Conservation (phyloP, 2,329 filamentous ascomycete species). For the Cyphellophora europaea region DNA sequence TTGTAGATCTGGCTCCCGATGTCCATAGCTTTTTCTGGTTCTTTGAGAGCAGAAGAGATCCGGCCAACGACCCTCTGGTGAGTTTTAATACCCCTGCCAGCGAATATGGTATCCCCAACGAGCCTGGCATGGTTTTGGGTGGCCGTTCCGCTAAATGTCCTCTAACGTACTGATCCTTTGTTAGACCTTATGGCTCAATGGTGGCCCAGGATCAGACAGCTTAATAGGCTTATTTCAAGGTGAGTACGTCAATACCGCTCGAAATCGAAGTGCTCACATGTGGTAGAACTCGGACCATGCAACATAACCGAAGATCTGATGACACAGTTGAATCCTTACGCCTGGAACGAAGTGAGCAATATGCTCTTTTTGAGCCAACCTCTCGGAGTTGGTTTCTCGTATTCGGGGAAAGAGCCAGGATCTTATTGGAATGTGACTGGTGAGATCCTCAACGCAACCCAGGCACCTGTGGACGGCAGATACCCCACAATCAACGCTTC, state of each 20-base stretch:
- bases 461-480: slow-evolving; percentile 34
- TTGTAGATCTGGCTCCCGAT: slow-evolving; percentile 42
- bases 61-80: slow-evolving; percentile 31
- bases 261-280: slow-evolving; percentile 12
- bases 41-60: slow-evolving; percentile 46
- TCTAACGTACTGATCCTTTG: too few species aligned
- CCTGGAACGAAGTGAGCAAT: slow-evolving; percentile 51
- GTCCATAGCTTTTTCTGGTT: slow-evolving; percentile 49
- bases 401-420: slow-evolving; percentile 25
- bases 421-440: slow-evolving; percentile 19
- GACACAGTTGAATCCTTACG: slow-evolving; percentile 46
- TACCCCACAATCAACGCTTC: slow-evolving; percentile 42
- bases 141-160: too few species aligned
- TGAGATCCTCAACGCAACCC: slow-evolving; percentile 33
- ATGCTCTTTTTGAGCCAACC: slow-evolving; percentile 55
- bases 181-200: slow-evolving; percentile 35
- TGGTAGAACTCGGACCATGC: slow-evolving; percentile 32
- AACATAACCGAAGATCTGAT: slow-evolving; percentile 34
- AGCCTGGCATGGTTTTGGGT: too few species aligned
- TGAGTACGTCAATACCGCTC: slow-evolving; percentile 10
- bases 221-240: slow-evolving; percentile 33
- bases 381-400: slow-evolving; percentile 49
- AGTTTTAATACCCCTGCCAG: too few species aligned
- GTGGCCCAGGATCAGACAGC: slow-evolving; percentile 32
- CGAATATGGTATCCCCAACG: too few species aligned